Evolutionary conservation across 106 monocot species (phyloP).

Genomic region (Acorus calamus): DNA sequence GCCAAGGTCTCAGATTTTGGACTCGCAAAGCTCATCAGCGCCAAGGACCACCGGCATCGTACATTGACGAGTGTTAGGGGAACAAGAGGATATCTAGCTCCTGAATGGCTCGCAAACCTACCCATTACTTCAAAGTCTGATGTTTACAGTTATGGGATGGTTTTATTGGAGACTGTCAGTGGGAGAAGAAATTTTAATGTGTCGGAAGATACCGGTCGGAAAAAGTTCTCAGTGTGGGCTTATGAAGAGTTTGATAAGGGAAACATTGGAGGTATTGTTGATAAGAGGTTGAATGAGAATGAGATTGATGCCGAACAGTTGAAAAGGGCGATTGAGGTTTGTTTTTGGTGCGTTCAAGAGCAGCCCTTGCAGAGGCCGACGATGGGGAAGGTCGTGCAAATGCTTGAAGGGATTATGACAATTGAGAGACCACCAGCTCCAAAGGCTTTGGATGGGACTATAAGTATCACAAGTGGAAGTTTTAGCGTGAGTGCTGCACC

Average conservation of each 20-base stretch:
- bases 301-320: constrained; percentile 66
- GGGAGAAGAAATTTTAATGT: constrained; percentile 82
- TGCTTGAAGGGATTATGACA: constrained; percentile 85
- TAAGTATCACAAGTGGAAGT: constrained; percentile 12
- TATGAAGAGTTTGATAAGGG: constrained; percentile 77
- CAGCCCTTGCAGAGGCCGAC: constrained; percentile 76
- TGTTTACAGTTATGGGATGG: constrained; percentile 90
- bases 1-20: constrained; percentile 96
- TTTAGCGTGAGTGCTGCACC: constrained; percentile 7
- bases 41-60: constrained; percentile 55
- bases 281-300: constrained; percentile 32
- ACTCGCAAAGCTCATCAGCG: constrained; percentile 60
- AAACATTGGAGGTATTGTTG: constrained; percentile 34
- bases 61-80: constrained; percentile 60
- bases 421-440: constrained; percentile 65
- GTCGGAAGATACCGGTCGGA: constrained; percentile 52
- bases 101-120: constrained; percentile 85
- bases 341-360: constrained; percentile 96
- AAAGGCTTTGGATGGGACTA: constrained; percentile 23
- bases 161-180: constrained; percentile 63
- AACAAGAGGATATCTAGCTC: constrained; percentile 78
- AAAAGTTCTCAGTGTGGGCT: constrained; percentile 76
- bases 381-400: constrained; percentile 85
- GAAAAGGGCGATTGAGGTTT: constrained; percentile 39
- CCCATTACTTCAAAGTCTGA: constrained; percentile 78